Percentiles rank a stretch among this genome's conserved stretches.
Evolutionary conservation across 169 alveolate species (phyloP).

Genomic region (Eimeria praecox): DNA sequence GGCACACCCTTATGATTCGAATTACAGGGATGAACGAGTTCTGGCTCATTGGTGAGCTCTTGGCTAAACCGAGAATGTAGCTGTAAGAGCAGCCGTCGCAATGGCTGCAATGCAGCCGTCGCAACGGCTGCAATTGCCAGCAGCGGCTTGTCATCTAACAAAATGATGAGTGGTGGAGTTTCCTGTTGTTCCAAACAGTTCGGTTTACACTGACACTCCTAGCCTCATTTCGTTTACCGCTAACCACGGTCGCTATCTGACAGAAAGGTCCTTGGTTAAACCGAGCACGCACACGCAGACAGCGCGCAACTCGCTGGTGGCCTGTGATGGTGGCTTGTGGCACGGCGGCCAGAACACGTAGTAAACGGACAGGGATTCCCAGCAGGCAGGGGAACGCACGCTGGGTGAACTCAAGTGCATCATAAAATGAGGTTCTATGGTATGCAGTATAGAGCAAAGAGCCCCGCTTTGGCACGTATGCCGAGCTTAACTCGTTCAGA

Average conservation of each 20-base stretch:
- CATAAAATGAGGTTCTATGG: not conserved
- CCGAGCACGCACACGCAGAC: not conserved
- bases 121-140: not conserved
- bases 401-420: not conserved
- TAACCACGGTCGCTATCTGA: not conserved
- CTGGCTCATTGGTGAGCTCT: not conserved
- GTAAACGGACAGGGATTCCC: not conserved
- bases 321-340: not conserved
- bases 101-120: not conserved
- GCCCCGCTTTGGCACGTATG: not conserved
- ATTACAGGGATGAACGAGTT: not conserved
- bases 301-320: not conserved
- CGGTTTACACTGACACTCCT: not conserved
- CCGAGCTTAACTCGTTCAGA: not conserved
- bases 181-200: not conserved
- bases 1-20: not conserved
- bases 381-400: not conserved
- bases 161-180: not conserved
- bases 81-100: slow-evolving; percentile 2
- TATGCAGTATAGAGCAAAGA: not conserved
- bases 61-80: not conserved
- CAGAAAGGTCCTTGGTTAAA: not conserved
- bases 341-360: not conserved
- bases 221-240: not conserved
- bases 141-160: not conserved